These are phyloP conservation scores for Botrytis hyacinthi DNA, from an alignment of 2,329 filamentous ascomycete species.

Conservation along the genomic window DNA sequence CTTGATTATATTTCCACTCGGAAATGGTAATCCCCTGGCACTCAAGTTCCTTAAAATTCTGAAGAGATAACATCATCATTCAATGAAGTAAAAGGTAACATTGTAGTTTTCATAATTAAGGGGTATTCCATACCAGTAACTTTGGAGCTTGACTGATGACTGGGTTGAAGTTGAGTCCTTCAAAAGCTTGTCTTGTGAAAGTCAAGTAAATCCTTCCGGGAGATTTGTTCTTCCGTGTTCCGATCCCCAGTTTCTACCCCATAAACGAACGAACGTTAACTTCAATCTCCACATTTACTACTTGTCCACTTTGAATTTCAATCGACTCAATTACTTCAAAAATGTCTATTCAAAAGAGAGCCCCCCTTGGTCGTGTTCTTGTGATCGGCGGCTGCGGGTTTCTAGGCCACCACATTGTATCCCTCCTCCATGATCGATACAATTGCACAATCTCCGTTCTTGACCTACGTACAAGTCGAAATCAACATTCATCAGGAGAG, in stretches of 20 bases:
- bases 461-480: conserved; percentile 68
- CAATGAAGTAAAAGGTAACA: neutral
- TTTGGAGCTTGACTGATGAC: neutral
- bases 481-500: conserved; percentile 51
- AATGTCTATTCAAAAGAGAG: conserved; percentile 24
- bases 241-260: conserved; percentile 11
- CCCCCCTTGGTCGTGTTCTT: conserved; percentile 63
- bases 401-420: conserved; percentile 78
- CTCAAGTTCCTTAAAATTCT: neutral
- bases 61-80: no score
- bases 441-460: conserved; percentile 62
- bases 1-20: neutral
- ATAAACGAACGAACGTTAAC: neutral
- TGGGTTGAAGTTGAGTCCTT: neutral
- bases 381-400: conserved; percentile 84
- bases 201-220: neutral
- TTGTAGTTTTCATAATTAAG: neutral
- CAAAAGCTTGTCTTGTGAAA: neutral
- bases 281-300: neutral
- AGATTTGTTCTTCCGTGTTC: neutral
- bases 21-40: neutral
- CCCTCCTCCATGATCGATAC: conserved; percentile 60
- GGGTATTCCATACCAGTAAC: neutral
- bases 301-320: neutral
- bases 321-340: neutral